phyloP scores from a whole-genome alignment of 805 yeast genomes.

The Ogataea pini region DNA sequence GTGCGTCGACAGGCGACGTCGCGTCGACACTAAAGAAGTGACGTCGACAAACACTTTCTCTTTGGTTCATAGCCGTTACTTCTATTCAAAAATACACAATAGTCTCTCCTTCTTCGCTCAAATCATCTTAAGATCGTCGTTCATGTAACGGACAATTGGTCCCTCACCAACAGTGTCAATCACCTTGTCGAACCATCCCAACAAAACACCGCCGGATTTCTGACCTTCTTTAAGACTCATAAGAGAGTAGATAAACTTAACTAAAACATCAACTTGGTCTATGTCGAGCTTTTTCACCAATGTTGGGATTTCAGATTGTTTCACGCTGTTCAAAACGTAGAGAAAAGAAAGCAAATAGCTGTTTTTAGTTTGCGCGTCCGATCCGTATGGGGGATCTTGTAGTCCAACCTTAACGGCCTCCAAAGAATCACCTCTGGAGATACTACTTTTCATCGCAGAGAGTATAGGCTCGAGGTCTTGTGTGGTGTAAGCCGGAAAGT shows the following conservation, averaged over 20 bases:
- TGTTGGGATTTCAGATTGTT: conserved; percentile 63
- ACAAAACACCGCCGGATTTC: conserved; percentile 80
- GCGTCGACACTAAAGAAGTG: background rate
- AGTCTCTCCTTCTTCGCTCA: background rate
- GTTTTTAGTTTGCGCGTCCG: conserved; percentile 56
- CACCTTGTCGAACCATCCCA: conserved; percentile 91
- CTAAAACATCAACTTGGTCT: conserved; percentile 72
- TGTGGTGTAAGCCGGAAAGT: conserved; percentile 44
- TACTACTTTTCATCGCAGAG: conserved; percentile 57
- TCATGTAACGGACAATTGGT: conserved; percentile 79
- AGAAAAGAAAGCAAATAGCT: conserved; percentile 58
- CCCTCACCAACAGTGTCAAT: conserved; percentile 85
- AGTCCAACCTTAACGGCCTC: conserved; percentile 68
- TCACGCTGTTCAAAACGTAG: conserved; percentile 68
- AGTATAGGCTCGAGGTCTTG: conserved; percentile 58
- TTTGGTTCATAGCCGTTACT: too few relatives aligned
- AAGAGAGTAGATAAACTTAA: conserved; percentile 83
- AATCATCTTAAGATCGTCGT: conserved; percentile 50
- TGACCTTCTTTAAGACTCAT: conserved; percentile 79
- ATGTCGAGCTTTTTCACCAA: conserved; percentile 59
- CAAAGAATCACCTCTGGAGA: conserved; percentile 70
- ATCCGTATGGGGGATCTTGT: conserved; percentile 81
- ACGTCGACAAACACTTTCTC: background rate
- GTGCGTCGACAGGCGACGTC: background rate
- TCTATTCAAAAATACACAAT: conserved; percentile 5